Evolutionary conservation across 208 protist genomes (phyloP).

Genomic region (Trypanosoma lewisi): DNA sequence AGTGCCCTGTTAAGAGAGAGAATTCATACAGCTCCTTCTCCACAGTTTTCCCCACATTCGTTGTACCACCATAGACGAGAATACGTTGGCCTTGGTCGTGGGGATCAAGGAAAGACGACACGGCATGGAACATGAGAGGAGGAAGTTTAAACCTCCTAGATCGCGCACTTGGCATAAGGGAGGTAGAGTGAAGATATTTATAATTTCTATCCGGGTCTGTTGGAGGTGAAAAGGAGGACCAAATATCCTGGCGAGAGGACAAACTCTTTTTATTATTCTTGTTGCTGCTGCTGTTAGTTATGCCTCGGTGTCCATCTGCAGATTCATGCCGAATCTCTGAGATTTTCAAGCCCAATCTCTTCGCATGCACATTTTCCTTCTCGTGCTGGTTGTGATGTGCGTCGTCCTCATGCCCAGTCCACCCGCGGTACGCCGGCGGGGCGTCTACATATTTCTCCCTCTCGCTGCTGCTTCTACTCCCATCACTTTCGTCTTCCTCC

Average conservation of each 20-base stretch:
- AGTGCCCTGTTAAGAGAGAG: slow-evolving; percentile 66
- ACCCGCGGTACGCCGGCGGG: slow-evolving; percentile 6
- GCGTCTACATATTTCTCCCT: not conserved
- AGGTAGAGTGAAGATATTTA: slow-evolving; percentile 55
- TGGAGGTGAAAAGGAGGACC: slow-evolving; percentile 56
- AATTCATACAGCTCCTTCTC: slow-evolving; percentile 89
- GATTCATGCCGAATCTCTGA: not conserved
- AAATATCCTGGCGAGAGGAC: slow-evolving; percentile 57
- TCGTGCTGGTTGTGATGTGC: not conserved
- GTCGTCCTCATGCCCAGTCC: not conserved
- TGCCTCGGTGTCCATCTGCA: not conserved
- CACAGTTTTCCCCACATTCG: slow-evolving; percentile 24
- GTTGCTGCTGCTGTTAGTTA: not conserved
- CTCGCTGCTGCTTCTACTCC: not conserved
- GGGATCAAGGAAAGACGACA: slow-evolving; percentile 48
- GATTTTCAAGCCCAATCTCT: not conserved
- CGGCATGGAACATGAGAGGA: slow-evolving; percentile 63
- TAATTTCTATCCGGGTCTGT: slow-evolving; percentile 43
- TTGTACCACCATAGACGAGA: slow-evolving; percentile 76
- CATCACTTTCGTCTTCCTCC: slow-evolving; percentile 22
- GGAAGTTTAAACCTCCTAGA: slow-evolving; percentile 65
- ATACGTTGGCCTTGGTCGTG: slow-evolving; percentile 70
- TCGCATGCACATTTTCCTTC: not conserved
- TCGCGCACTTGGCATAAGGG: slow-evolving; percentile 37
- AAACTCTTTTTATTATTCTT: not conserved